A percentile compares a stretch with the other conserved stretches of the same genome.
phyloP scores from a whole-genome alignment of 73 alveolate genomes.

The Blepharisma stoltei region DNA sequence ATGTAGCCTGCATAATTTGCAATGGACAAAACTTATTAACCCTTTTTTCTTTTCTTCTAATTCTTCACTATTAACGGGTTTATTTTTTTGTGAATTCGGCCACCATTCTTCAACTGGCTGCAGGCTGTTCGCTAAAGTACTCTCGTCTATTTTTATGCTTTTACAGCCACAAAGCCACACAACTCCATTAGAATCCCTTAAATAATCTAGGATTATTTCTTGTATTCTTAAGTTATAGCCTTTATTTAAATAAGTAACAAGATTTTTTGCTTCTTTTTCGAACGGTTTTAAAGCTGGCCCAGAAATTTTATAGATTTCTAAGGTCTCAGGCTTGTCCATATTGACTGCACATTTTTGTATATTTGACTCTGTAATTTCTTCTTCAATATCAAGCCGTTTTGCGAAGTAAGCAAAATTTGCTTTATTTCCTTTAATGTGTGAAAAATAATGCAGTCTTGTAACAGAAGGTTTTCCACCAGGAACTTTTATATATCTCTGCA shows the following conservation, averaged over 20 bases:
- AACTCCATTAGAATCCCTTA: constrained; percentile 15
- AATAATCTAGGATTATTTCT: constrained; percentile 10
- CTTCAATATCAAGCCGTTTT: neutral
- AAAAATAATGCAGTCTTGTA: constrained; percentile 11
- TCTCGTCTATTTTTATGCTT: constrained; percentile 6
- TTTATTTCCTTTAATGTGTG: constrained; percentile 23
- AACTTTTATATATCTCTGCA: constrained; percentile 19
- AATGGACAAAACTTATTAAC: constrained; percentile 20
- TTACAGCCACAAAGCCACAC: constrained; percentile 22
- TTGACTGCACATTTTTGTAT: constrained; percentile 11
- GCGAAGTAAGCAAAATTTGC: constrained; percentile 20
- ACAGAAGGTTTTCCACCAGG: constrained; percentile 27
- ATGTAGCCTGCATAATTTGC: constrained; percentile 21
- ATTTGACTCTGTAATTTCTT: neutral
- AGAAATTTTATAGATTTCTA: constrained; percentile 10
- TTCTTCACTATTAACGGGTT: neutral
- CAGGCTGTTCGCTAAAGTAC: neutral
- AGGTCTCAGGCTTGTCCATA: neutral
- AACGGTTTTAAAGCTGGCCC: constrained; percentile 17
- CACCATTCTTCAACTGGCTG: constrained; percentile 22
- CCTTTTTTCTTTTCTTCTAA: neutral
- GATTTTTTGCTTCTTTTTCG: constrained; percentile 16
- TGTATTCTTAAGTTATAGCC: constrained; percentile 28
- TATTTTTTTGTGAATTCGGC: neutral
- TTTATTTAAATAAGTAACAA: neutral